phyloP scores from a whole-genome alignment of 441 rosid species.

The Arabidopsis hybrid region DNA sequence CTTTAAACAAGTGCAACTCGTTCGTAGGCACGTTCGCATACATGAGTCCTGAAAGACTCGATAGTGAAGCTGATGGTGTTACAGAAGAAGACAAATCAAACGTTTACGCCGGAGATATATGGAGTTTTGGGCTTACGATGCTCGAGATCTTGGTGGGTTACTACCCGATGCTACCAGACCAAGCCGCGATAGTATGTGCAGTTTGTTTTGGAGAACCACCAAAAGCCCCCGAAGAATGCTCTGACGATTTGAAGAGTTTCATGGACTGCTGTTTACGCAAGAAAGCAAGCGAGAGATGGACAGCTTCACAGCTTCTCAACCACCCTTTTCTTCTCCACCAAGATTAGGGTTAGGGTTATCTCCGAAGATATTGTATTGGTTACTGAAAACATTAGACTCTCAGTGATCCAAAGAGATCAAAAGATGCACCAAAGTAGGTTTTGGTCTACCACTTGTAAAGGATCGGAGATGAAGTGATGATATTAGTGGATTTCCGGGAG shows the following conservation, averaged over 20 bases:
- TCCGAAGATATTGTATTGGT: not conserved
- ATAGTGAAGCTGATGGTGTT: constrained; percentile 54
- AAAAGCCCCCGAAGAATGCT: constrained; percentile 54
- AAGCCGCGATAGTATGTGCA: constrained; percentile 85
- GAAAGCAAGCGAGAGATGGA: constrained; percentile 72
- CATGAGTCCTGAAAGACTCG: constrained; percentile 91
- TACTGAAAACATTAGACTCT: not conserved
- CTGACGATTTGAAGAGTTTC: constrained; percentile 68
- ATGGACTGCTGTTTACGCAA: constrained; percentile 77
- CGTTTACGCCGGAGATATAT: constrained; percentile 82
- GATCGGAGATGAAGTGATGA: not conserved
- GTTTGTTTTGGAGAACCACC: constrained; percentile 88
- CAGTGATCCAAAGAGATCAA: not conserved
- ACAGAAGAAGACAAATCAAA: constrained; percentile 67
- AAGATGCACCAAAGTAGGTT: constrained; percentile 10
- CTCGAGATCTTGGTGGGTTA: constrained; percentile 81
- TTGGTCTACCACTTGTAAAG: constrained; percentile 14
- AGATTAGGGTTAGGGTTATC: constrained; percentile 4
- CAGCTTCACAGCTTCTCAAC: constrained; percentile 59
- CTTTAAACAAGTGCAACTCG: constrained; percentile 74
- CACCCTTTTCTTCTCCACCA: constrained; percentile 65
- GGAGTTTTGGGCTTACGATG: constrained; percentile 85
- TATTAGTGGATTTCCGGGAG: constrained; percentile 11
- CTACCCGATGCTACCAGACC: constrained; percentile 75
- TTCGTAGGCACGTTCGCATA: constrained; percentile 89